Conservation (phyloP, 148 eudicot species). For the Cornus florida region DNA sequence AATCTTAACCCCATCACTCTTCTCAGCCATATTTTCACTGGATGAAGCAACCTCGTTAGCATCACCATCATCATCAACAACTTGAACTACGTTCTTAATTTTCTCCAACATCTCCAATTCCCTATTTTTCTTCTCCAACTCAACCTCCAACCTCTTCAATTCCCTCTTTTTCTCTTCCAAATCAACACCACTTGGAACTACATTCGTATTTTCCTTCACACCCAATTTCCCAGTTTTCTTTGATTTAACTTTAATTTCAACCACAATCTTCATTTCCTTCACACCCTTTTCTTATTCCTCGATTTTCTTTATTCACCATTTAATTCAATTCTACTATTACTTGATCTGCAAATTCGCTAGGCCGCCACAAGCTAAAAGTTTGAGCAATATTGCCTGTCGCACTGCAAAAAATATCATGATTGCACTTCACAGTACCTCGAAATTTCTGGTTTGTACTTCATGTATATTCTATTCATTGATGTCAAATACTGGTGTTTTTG, state of each 20-base stretch:
- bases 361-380: too few species aligned
- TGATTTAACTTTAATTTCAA: background rate
- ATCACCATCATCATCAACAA: too few species aligned
- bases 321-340: background rate
- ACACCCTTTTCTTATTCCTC: background rate
- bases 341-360: too few species aligned
- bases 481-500: too few species aligned
- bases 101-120: background rate
- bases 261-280: constrained; percentile 17
- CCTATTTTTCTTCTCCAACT: background rate
- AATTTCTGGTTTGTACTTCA: too few species aligned
- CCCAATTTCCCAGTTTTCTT: background rate
- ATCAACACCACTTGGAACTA: background rate
- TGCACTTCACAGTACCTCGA: too few species aligned
- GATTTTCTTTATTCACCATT: background rate
- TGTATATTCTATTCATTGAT: too few species aligned
- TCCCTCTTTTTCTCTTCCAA: too few species aligned
- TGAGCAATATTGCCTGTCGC: too few species aligned
- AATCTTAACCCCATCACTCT: background rate
- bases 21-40: background rate
- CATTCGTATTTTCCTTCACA: background rate
- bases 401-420: too few species aligned
- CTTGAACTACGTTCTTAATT: background rate
- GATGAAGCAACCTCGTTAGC: background rate
- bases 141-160: too few species aligned